phyloP scores from a whole-genome alignment of 176 grass and related monocot genomes.

The Eragrostis nindensis region DNA sequence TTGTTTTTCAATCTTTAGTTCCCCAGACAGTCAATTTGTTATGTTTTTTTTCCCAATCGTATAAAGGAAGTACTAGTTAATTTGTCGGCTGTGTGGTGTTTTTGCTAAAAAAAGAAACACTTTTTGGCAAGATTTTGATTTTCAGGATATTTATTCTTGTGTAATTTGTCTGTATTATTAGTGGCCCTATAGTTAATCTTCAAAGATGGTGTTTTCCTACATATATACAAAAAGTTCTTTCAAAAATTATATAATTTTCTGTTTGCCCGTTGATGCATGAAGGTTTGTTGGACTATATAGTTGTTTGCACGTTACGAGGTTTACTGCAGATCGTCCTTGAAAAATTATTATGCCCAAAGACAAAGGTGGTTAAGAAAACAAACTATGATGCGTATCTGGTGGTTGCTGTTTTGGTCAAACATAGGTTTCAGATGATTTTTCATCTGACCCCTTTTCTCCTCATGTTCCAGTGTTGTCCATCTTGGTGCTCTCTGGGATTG shows the following conservation, averaged over 20 bases:
- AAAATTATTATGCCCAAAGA: background rate
- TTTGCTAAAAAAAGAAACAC: no score
- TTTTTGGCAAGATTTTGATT: no score
- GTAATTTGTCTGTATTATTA: no score
- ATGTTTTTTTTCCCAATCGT: background rate
- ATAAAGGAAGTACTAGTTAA: no score
- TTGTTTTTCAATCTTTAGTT: conserved; percentile 26
- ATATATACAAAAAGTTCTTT: no score
- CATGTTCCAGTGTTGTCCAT: conserved; percentile 75
- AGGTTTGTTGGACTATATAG: background rate
- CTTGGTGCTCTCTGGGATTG: conserved; percentile 66
- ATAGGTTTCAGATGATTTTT: background rate
- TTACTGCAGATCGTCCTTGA: background rate
- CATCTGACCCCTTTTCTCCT: background rate
- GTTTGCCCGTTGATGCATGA: background rate
- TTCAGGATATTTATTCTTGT: no score
- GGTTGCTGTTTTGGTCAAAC: background rate
- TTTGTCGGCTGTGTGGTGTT: no score
- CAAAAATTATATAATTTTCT: no score
- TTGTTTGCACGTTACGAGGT: conserved; percentile 7
- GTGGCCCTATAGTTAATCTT: no score
- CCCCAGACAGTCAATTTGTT: background rate
- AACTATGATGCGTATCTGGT: background rate
- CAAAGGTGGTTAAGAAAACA: background rate
- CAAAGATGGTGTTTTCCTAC: no score